These are phyloP conservation scores for Mucor piriformis DNA, from an alignment of 371 early-diverging fungal genomes.

Conservation along the genomic window DNA sequence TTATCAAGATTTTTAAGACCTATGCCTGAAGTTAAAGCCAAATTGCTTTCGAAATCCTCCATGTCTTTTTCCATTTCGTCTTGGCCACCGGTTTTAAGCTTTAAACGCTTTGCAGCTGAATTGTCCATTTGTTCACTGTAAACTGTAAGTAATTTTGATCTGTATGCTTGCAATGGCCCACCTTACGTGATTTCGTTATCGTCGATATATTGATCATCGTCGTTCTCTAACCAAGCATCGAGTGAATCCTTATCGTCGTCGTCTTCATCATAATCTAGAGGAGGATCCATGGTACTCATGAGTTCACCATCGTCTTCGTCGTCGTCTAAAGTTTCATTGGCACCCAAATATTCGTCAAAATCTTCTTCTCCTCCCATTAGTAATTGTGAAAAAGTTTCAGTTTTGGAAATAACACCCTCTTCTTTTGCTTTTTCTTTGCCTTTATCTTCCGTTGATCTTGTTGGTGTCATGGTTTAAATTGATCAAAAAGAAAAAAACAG, in stretches of 20 bases:
- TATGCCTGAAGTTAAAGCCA: constrained; percentile 37
- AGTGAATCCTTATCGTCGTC: constrained; percentile 22
- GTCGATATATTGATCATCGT: constrained; percentile 7
- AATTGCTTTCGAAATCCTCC: constrained; percentile 46
- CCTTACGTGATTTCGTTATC: constrained; percentile 28
- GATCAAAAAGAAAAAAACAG: too few relatives aligned
- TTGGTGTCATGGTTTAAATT: not conserved
- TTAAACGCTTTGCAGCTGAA: constrained; percentile 11
- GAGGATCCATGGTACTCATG: not conserved
- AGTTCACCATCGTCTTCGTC: not conserved
- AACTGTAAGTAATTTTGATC: not conserved
- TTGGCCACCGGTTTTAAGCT: constrained; percentile 34
- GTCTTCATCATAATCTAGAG: not conserved
- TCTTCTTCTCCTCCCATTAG: constrained; percentile 1
- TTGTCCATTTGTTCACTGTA: constrained; percentile 16
- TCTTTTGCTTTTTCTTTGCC: constrained; percentile 1
- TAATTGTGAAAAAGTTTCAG: not conserved
- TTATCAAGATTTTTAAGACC: constrained; percentile 26
- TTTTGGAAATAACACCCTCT: not conserved
- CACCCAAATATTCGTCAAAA: not conserved
- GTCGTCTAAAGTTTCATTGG: not conserved
- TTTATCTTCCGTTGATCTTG: not conserved
- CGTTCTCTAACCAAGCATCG: constrained; percentile 18
- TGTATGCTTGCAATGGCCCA: not conserved
- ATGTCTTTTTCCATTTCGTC: constrained; percentile 38